Percentiles rank a stretch among this genome's conserved stretches.
phyloP scores from a whole-genome alignment of 192 early-diverging fungal species.

The Coemansia sp. region DNA sequence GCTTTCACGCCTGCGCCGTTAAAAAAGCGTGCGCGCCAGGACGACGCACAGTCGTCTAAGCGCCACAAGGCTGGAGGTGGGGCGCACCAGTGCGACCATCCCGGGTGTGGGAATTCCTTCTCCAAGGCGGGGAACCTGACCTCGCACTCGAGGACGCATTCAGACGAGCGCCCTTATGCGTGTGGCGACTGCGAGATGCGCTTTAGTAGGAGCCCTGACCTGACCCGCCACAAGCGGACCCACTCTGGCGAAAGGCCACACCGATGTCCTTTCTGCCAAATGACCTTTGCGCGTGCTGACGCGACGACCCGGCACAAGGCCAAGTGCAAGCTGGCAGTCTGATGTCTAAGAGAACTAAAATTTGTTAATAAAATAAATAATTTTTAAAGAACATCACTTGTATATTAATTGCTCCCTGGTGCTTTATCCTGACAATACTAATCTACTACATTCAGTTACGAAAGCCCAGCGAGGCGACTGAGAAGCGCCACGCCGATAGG shows the following conservation, averaged over 20 bases:
- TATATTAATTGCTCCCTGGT: no score
- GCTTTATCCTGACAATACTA: no score
- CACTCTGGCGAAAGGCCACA: conserved; percentile 63
- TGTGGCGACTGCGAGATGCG: conserved; percentile 66
- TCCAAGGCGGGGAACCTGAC: conserved; percentile 80
- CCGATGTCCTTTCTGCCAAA: conserved; percentile 60
- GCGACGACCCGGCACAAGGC: conserved; percentile 49
- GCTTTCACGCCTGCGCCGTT: not conserved
- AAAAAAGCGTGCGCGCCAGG: conserved; percentile 28
- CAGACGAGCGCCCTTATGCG: conserved; percentile 69
- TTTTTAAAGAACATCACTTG: no score
- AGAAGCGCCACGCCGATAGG: no score
- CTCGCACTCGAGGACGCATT: conserved; percentile 80
- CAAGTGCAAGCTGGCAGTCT: conserved; percentile 48
- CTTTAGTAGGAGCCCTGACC: conserved; percentile 79
- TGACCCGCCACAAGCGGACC: conserved; percentile 71
- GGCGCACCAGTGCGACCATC: conserved; percentile 60
- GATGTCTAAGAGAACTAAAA: no score
- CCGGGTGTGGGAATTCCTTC: conserved; percentile 82
- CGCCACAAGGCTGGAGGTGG: conserved; percentile 1
- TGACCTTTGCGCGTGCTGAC: conserved; percentile 51
- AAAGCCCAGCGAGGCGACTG: no score
- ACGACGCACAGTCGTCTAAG: conserved; percentile 8
- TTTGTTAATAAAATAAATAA: no score
- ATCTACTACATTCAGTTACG: no score